A percentile compares a stretch with the other conserved stretches of the same genome.
These are phyloP conservation scores for Leishmania turanica DNA, from an alignment of 208 protist genomes.

Conservation along the genomic window DNA sequence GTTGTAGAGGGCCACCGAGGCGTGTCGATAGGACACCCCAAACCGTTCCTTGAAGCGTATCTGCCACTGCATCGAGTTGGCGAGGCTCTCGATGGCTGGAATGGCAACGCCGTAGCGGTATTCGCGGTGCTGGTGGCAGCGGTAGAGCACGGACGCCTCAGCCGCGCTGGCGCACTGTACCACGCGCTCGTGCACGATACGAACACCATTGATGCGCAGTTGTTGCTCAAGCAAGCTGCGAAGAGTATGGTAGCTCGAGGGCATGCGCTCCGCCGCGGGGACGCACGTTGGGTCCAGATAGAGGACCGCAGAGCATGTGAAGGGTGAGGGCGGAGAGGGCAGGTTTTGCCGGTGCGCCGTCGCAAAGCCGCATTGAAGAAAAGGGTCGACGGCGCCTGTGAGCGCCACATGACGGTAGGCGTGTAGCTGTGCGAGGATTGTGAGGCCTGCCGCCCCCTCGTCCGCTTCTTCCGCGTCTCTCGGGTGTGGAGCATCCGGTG, in stretches of 20 bases:
- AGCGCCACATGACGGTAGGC: constrained; percentile 18
- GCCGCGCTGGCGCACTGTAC: constrained; percentile 26
- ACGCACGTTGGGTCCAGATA: constrained; percentile 24
- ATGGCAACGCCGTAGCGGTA: constrained; percentile 55
- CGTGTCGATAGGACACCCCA: constrained; percentile 19
- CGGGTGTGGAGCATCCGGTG: not conserved
- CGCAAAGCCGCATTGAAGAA: constrained; percentile 17
- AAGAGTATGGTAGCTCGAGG: not conserved
- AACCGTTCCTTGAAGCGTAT: constrained; percentile 23
- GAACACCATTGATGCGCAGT: constrained; percentile 21
- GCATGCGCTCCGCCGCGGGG: not conserved
- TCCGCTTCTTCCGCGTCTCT: not conserved
- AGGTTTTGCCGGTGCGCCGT: not conserved
- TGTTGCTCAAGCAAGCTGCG: constrained; percentile 23
- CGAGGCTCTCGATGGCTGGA: constrained; percentile 33
- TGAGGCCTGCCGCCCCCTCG: not conserved
- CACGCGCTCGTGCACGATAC: constrained; percentile 21
- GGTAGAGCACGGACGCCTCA: constrained; percentile 32
- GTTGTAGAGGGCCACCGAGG: constrained; percentile 25
- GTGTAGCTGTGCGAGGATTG: constrained; percentile 11
- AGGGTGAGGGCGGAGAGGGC: not conserved
- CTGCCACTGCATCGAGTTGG: constrained; percentile 14
- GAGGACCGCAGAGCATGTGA: constrained; percentile 17
- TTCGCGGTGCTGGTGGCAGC: constrained; percentile 40
- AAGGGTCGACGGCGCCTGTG: constrained; percentile 14